phyloP scores from a whole-genome alignment of 2,329 filamentous ascomycete species.

The Emericellopsis cladophorae region DNA sequence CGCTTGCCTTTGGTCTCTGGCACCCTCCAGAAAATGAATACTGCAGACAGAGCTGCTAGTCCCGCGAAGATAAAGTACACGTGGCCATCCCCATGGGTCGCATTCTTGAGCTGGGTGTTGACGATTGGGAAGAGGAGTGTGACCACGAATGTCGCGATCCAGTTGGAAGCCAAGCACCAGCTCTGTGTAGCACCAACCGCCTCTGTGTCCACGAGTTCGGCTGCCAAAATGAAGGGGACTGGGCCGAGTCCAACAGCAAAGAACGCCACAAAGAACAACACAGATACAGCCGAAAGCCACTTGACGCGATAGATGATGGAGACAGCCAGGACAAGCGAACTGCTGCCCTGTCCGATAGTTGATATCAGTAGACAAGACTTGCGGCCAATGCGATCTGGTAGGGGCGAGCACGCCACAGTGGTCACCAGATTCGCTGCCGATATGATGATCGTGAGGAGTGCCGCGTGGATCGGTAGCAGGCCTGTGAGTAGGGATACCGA shows the following conservation, averaged over 20 bases:
- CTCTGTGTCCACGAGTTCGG: conserved; percentile 80
- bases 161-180: conserved; percentile 78
- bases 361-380: conserved; percentile 76
- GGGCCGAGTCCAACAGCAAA: conserved; percentile 88
- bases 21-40: conserved; percentile 62
- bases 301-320: conserved; percentile 66
- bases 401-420: conserved; percentile 68
- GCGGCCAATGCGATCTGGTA: conserved; percentile 78
- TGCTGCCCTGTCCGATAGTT: conserved; percentile 72
- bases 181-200: conserved; percentile 87
- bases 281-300: conserved; percentile 66
- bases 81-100: conserved; percentile 58
- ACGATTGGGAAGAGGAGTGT: conserved; percentile 90
- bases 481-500: conserved; percentile 78
- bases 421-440: conserved; percentile 77
- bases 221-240: conserved; percentile 87
- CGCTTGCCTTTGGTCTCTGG: conserved; percentile 84
- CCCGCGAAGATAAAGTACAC: conserved; percentile 87
- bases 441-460: conserved; percentile 75
- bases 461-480: conserved; percentile 70
- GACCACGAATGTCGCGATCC: conserved; percentile 81
- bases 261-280: conserved; percentile 74
- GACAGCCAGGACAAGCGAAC: conserved; percentile 63
- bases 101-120: conserved; percentile 56
- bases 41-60: conserved; percentile 53